These are phyloP conservation scores for Trichophyton mentagrophytes DNA, from an alignment of 2,329 filamentous ascomycete species.

Conservation along the genomic window DNA sequence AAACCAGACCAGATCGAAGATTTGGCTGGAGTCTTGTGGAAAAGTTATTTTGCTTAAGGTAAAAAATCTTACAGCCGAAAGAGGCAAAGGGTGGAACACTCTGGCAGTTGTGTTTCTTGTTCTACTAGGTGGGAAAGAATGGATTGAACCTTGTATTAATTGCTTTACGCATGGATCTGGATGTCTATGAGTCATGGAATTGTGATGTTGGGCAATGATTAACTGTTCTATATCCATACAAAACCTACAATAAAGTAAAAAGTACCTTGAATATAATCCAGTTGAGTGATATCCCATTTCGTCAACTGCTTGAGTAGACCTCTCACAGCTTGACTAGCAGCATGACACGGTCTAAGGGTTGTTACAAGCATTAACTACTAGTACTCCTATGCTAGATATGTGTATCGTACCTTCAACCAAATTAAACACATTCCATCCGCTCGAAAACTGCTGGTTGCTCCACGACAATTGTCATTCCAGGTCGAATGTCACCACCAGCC, in stretches of 20 bases:
- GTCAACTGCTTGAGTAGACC: neutral
- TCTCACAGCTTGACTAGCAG: too few species aligned
- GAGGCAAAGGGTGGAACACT: neutral
- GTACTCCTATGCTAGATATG: neutral
- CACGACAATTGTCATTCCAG: constrained; percentile 16
- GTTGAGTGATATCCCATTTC: neutral
- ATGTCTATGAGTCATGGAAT: too few species aligned
- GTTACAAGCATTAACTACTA: neutral
- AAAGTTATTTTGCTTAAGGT: constrained; percentile 87
- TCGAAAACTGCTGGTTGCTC: constrained; percentile 12
- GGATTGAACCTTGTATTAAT: too few species aligned
- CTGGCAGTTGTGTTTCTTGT: neutral
- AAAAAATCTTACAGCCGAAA: neutral
- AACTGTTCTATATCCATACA: neutral
- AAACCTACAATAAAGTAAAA: too few species aligned
- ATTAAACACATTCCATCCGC: constrained; percentile 12
- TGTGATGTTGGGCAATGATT: too few species aligned
- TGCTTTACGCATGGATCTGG: too few species aligned
- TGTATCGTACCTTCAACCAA: neutral
- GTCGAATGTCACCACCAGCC: constrained; percentile 13
- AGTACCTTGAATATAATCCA: too few species aligned
- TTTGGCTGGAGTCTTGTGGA: constrained; percentile 92
- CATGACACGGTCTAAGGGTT: neutral
- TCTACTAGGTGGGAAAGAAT: neutral
- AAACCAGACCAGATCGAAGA: constrained; percentile 88